phyloP scores from a whole-genome alignment of 495 filamentous ascomycete genomes.

The Oleoguttula mirabilis region DNA sequence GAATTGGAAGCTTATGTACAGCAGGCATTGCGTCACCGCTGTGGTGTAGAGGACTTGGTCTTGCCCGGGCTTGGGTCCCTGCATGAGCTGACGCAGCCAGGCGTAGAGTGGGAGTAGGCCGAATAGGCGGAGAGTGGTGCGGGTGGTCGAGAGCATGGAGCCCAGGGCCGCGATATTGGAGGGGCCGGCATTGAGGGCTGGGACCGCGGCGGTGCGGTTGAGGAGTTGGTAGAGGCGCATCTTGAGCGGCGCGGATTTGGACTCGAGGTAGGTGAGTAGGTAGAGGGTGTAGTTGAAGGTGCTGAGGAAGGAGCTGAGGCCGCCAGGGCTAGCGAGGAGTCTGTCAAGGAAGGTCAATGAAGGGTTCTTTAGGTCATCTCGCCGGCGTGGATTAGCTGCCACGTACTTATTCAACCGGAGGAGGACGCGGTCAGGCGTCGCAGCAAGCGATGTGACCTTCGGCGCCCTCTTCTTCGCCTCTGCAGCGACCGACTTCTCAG shows the following conservation, averaged over 20 bases:
- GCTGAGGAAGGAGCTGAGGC: constrained; percentile 28
- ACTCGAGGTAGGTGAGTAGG: constrained; percentile 27
- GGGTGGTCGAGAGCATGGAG: constrained; percentile 23
- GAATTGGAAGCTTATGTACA: constrained; percentile 28
- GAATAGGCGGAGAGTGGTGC: constrained; percentile 29
- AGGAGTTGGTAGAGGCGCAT: constrained; percentile 18
- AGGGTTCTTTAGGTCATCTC: neutral
- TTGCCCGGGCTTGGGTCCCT: constrained; percentile 22
- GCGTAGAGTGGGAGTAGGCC: constrained; percentile 29
- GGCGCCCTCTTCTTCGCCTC: constrained; percentile 15
- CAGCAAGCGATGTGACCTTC: constrained; percentile 11
- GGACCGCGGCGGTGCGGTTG: constrained; percentile 13
- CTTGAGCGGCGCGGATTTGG: constrained; percentile 18
- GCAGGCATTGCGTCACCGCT: constrained; percentile 21
- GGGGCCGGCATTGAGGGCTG: constrained; percentile 11
- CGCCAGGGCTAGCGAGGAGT: constrained; percentile 26
- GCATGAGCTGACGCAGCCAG: constrained; percentile 23
- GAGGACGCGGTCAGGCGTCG: constrained; percentile 23
- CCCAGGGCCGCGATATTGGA: constrained; percentile 24
- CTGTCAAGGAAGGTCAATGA: constrained; percentile 10
- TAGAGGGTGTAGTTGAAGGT: constrained; percentile 32
- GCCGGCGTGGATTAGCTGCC: neutral
- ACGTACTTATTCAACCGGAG: constrained; percentile 30
- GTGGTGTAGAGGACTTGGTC: constrained; percentile 27
- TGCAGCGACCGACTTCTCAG: constrained; percentile 15